Base-by-base conservation (phyloP, 768 basidiomycete genomes). In the Asterophora parasitica region DNA sequence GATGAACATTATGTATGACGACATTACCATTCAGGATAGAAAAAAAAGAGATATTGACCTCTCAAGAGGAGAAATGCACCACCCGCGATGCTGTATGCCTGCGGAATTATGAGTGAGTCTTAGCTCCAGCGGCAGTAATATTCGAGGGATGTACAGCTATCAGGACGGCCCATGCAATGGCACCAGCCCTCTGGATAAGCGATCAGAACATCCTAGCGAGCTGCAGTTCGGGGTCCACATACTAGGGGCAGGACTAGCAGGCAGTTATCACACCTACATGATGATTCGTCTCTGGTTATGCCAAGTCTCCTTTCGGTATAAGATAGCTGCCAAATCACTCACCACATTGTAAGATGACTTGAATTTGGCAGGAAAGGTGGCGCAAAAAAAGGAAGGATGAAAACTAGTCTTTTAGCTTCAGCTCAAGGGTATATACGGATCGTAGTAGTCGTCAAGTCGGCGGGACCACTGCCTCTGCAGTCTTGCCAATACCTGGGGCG, bases 231-330 rank as follows among this genome's bases (percentile, higher is more conserved):
- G 46, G 45, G 57, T 54, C 20, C 48, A 61, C 82, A 61, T 59
- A 85, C 86, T 66, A 88, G 73, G 60, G 85, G 85, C 50, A 88
- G 70, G 50, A 86, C 69, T 49, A 88, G 77, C 49, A 85, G 70
- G 68, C 84, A 88, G 66, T 86, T 86, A 70, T 87, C 85, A 72
- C 85, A 88, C 85, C 84, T 86, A 41, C 13, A 42, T 6, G 51
- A 40, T 28, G 46, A 38, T 50, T 38, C 34, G 48, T 56, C 44
- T 33, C 33, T 23, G 33, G 26, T 52, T 38, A 27, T 52, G 55
- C 31, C 49, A 26, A 31, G 9, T 34, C n/a, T n/a, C n/a, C 32
- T 34, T 49, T 43, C 26, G 44, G 55, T 52, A 57, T 60, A 58
- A 52, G 59, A 58, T 61, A 56, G 38, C 23, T 13, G 20, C 26